Evolutionary conservation across 2,329 filamentous ascomycete genomes (phyloP), one percentile per base, ranked within the genome.

Genomic region (Exserohilum turcica): DNA sequence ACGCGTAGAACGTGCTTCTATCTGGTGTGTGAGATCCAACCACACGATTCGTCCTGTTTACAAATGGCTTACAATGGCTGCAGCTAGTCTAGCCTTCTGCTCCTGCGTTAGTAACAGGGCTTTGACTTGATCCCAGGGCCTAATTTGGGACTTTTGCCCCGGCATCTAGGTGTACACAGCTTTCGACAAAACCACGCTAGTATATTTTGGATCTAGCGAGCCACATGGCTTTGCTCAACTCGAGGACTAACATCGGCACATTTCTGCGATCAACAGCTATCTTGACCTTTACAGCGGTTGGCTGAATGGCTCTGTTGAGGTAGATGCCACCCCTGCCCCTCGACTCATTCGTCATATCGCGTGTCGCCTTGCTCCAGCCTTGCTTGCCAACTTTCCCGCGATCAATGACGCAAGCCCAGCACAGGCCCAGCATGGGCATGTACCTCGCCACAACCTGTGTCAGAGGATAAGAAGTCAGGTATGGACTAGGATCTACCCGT

Each of bases 361-460:
- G 42, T 46, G 40, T 36, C 52, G 42, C 51, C 51, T 42, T 54
- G 52, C 48, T 57, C 51, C 56, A 36, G 37, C 32, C 27, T 37
- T 51, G 29, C 53, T 57, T 66, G 61, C 67, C 67, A 69, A 67
- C 66, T 68, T 68, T 66, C 37, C 43, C 51, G 40, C 43, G 35
- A 48, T 61, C 57, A 36, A 69, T 71, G 67, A 71, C 67, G 67
- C 66, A 71, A 57, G 67, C 67, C 66, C 61, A 71, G 50, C 45
- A 49, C 40, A 27, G 39, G 16, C 38, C 44, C 16, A 27, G 63
- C 58, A 53, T 50, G 48, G 42, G 36, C 57, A 62, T 64, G 64
- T 61, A 57, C 57, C 54, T 63, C 44, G 60, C 59, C 64, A 59
- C 60, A 48, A 43, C 48, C 53, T 54, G 42, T 50, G 46, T 43